Percentiles rank a stretch among this genome's conserved stretches.
These are phyloP conservation scores for Poa pratensis DNA, from an alignment of 176 grass and related monocot genomes.

Conservation along the genomic window DNA sequence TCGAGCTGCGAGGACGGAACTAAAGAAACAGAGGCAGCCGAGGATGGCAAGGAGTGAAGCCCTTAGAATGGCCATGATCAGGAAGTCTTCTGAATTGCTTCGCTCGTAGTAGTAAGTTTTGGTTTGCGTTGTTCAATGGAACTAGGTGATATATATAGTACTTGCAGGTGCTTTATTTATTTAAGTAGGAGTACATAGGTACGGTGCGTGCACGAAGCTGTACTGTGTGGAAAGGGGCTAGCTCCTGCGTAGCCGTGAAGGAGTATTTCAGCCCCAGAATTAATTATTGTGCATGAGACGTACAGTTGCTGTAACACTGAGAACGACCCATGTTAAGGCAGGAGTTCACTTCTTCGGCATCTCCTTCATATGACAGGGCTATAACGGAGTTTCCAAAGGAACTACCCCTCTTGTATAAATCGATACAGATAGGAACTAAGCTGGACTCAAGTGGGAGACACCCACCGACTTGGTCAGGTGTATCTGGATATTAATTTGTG, in stretches of 20 bases:
- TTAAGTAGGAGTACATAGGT: neutral
- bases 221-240: neutral
- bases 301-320: neutral
- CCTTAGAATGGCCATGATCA: neutral
- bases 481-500: neutral
- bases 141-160: neutral
- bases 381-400: neutral
- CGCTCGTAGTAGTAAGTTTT: neutral
- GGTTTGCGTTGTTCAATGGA: neutral
- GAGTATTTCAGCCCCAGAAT: neutral
- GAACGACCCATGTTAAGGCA: neutral
- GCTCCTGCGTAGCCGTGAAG: neutral
- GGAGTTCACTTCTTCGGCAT: neutral
- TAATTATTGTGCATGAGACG: neutral
- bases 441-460: neutral
- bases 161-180: neutral
- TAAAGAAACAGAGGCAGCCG: neutral
- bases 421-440: neutral
- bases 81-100: neutral
- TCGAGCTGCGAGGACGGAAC: neutral
- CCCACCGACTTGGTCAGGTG: neutral
- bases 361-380: neutral
- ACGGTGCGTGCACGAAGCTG: neutral
- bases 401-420: neutral
- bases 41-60: constrained; percentile 4